Conservation (phyloP, 306 rosid species). For the Vigna trinervia region DNA sequence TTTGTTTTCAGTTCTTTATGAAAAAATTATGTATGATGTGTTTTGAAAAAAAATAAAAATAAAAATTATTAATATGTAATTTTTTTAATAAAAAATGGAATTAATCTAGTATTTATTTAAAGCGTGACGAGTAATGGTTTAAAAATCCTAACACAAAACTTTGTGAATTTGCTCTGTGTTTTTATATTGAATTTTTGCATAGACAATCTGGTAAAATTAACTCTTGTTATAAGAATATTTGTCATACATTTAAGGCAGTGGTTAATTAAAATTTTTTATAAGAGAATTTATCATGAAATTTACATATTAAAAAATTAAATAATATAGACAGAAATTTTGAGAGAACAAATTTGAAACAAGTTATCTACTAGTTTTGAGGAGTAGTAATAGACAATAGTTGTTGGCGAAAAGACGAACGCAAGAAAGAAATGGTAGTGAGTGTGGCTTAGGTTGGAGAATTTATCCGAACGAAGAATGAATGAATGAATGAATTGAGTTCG, state of each 20-base stretch:
- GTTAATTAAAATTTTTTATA: not conserved
- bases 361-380: not conserved
- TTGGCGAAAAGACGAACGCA: conserved; percentile 1
- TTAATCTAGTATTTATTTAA: too few relatives aligned
- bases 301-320: not conserved
- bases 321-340: not conserved
- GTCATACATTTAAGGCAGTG: not conserved
- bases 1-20: too few relatives aligned
- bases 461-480: conserved; percentile 8
- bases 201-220: too few relatives aligned
- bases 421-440: conserved; percentile 11
- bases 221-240: too few relatives aligned
- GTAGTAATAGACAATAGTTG: not conserved
- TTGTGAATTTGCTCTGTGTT: too few relatives aligned
- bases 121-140: too few relatives aligned
- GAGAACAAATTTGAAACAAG: not conserved
- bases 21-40: too few relatives aligned
- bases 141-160: too few relatives aligned
- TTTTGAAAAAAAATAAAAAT: too few relatives aligned
- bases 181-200: too few relatives aligned
- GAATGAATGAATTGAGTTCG: not conserved
- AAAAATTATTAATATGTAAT: too few relatives aligned
- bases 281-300: not conserved
- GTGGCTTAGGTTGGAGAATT: conserved; percentile 1
- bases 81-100: too few relatives aligned